Evolutionary conservation across 2,329 filamentous ascomycete species (phyloP), one percentile per base, ranked within the genome.

Genomic region (Trichoderma hamatum): DNA sequence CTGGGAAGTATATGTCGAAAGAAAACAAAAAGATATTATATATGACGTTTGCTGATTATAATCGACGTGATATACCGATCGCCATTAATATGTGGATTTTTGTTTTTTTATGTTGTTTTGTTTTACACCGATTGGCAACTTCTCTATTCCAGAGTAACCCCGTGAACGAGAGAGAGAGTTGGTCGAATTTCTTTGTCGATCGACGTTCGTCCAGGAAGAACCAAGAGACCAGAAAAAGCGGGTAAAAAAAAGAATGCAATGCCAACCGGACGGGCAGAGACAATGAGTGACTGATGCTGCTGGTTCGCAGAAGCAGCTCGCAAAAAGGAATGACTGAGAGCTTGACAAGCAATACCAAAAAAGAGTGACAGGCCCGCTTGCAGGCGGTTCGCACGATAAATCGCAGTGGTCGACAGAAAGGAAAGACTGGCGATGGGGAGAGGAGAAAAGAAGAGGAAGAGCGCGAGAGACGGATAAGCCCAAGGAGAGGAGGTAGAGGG

Each of bases 351-450:
- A 69, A 70, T 13, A 77, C 76, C 71, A 74, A 78, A 73, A 76
- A 74, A 76, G 85, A 88, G 81, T 83, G 87, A 81, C 83, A 81
- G 80, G 84, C 85, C 86, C 80, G 84, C 84, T 84, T 82, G 83
- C 84, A 85, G 84, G 84, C 84, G 80, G 76, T 60, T 72, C 68
- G 68, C 61, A 73, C 62, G 63, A 70, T 43, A 28, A 55, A 70
- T 72, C 74, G 73, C 70, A 74, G 76, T 80, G 79, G 78, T 82
- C 78, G 78, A 77, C 74, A 75, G 75, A 70, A 30, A 54, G 19
- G 58, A 71, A 73, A 70, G 75, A 75, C 73, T 73, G 76, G 76
- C 79, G 77, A 79, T 77, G 74, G 69, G 64, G 72, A 75, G 74
- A 74, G 72, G 72, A 70, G 70, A 73, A 68, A 67, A 72, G 70